Evolutionary conservation across 2,329 filamentous ascomycete species (phyloP).

Genomic region (Pyricularia pennisetigena): DNA sequence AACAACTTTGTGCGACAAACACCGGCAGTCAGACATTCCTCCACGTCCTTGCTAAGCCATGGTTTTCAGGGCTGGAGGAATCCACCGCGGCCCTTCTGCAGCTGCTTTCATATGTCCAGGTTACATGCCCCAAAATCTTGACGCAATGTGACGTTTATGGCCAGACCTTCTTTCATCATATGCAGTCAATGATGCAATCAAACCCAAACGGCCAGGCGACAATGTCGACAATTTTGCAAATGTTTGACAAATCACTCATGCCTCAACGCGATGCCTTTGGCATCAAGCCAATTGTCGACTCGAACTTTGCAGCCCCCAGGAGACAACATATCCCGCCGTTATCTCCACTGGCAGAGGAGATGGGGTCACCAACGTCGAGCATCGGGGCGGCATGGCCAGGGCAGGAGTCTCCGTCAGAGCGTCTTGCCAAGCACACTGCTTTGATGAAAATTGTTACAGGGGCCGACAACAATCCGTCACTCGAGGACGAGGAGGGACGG

Average conservation of each 20-base stretch:
- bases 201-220: conserved; percentile 11
- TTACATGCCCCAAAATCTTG: conserved; percentile 3
- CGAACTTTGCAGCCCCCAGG: conserved; percentile 7
- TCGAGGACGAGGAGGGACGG: conserved; percentile 35
- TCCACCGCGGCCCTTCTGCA: conserved; percentile 15
- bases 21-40: conserved; percentile 38
- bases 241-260: conserved; percentile 20
- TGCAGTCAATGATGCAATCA: conserved; percentile 18
- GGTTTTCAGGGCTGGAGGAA: conserved; percentile 19
- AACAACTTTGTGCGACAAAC: conserved; percentile 24
- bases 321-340: neutral
- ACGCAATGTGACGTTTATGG: conserved; percentile 34
- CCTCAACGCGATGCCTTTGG: conserved; percentile 41
- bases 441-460: conserved; percentile 26
- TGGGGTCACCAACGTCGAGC: conserved; percentile 1
- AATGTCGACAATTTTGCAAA: conserved; percentile 22
- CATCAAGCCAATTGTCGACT: conserved; percentile 17
- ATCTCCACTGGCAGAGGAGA: conserved; percentile 11
- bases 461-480: conserved; percentile 19
- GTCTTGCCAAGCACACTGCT: conserved; percentile 8
- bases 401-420: neutral
- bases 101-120: conserved; percentile 19
- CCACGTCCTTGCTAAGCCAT: conserved; percentile 27
- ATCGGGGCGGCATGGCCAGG: neutral
- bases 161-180: conserved; percentile 40